Conservation (phyloP, 306 rosid genomes). For the Arachis hypogaea region DNA sequence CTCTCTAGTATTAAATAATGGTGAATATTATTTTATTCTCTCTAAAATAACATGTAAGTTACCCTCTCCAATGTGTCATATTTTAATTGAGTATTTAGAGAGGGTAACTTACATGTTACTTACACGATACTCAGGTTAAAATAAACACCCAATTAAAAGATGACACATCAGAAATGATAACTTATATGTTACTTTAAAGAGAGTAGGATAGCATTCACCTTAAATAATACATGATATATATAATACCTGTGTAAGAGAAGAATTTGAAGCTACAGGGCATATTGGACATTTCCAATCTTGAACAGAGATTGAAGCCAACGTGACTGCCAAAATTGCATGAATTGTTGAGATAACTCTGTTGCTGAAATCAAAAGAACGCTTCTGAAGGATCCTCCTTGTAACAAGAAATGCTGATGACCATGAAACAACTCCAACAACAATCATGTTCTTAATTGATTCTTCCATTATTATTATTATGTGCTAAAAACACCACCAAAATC, state of each 20-base stretch:
- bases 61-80: too few species aligned
- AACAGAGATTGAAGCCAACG: conserved; percentile 65
- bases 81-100: too few species aligned
- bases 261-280: conserved; percentile 60
- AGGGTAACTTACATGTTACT: too few species aligned
- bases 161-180: too few species aligned
- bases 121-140: too few species aligned
- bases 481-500: conserved; percentile 27
- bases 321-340: conserved; percentile 73
- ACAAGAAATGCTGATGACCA: conserved; percentile 67
- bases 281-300: conserved; percentile 77
- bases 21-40: too few species aligned
- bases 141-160: too few species aligned
- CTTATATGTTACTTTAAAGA: too few species aligned
- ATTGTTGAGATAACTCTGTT: conserved; percentile 70
- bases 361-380: conserved; percentile 64
- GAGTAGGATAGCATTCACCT: too few species aligned
- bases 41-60: too few species aligned
- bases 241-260: conserved; percentile 65
- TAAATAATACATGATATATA: neutral
- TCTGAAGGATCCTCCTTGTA: conserved; percentile 49
- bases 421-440: conserved; percentile 63
- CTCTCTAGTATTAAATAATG: neutral
- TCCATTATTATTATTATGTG: conserved; percentile 46
- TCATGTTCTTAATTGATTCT: conserved; percentile 39